These are phyloP conservation scores for Elongisporangium undulatum DNA, from an alignment of 352 stramenopile genomes.

Conservation along the genomic window DNA sequence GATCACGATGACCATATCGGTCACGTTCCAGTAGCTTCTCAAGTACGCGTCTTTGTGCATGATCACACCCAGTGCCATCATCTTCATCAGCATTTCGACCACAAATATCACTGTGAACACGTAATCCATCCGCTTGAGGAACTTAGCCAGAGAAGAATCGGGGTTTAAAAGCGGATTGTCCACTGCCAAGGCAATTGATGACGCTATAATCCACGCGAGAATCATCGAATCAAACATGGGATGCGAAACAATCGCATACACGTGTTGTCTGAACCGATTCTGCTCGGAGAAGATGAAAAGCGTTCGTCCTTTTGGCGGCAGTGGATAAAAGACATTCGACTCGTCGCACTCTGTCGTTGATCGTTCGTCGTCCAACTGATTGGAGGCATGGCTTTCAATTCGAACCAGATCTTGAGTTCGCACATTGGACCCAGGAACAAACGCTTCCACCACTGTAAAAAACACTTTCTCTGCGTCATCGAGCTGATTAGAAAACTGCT, in stretches of 20 bases:
- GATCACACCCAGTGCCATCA: conserved; percentile 80
- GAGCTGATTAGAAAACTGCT: too few species aligned
- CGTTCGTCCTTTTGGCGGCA: conserved; percentile 14
- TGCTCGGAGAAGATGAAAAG: conserved; percentile 52
- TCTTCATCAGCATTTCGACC: conserved; percentile 88
- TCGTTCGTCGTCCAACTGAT: not conserved
- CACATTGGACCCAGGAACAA: too few species aligned
- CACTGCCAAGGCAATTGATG: conserved; percentile 78
- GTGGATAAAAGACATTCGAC: conserved; percentile 5
- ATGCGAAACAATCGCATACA: conserved; percentile 54
- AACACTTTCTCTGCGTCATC: too few species aligned
- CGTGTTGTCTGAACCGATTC: conserved; percentile 29
- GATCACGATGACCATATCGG: conserved; percentile 89
- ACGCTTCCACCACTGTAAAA: too few species aligned
- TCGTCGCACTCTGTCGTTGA: not conserved
- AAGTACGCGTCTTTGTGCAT: conserved; percentile 74
- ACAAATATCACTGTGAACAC: conserved; percentile 78
- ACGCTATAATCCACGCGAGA: conserved; percentile 78
- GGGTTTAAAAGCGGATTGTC: conserved; percentile 82
- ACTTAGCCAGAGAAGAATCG: conserved; percentile 21
- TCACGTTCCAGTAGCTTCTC: conserved; percentile 83
- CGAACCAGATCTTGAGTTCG: too few species aligned
- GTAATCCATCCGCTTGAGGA: conserved; percentile 68
- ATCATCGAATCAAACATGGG: conserved; percentile 76
- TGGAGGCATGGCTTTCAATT: not conserved